Evolutionary conservation across 2,329 filamentous ascomycete genomes (phyloP).

Genomic region (Peltaster fructicola): DNA sequence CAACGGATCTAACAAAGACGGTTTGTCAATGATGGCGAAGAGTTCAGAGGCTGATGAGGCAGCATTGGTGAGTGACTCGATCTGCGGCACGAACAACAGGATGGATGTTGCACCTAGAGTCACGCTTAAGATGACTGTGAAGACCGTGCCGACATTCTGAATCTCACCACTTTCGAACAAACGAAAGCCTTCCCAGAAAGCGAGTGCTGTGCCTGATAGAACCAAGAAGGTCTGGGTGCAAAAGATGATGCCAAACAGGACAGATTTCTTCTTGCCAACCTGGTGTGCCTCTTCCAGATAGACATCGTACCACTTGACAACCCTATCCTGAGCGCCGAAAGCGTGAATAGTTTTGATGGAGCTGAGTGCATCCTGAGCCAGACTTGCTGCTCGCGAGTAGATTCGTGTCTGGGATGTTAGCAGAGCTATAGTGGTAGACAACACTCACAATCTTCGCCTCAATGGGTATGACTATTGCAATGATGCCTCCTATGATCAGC

Average conservation of each 20-base stretch:
- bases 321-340: constrained; percentile 29
- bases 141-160: constrained; percentile 17
- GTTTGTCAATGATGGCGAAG: constrained; percentile 24
- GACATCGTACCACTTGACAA: constrained; percentile 27
- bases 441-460: constrained; percentile 19
- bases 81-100: constrained; percentile 23
- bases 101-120: constrained; percentile 23
- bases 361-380: constrained; percentile 34
- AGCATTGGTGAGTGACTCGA: constrained; percentile 25
- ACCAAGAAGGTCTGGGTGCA: constrained; percentile 26
- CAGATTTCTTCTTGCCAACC: constrained; percentile 28
- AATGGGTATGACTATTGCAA: constrained; percentile 20
- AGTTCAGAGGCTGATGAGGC: constrained; percentile 25
- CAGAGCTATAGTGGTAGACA: no score
- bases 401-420: no score
- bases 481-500: constrained; percentile 14
- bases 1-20: constrained; percentile 23
- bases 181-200: constrained; percentile 28
- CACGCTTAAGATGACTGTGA: constrained; percentile 16
- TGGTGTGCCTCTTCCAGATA: constrained; percentile 25
- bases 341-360: constrained; percentile 33
- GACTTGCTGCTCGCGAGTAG: constrained; percentile 26
- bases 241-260: constrained; percentile 26
- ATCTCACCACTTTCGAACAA: constrained; percentile 19
- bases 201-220: constrained; percentile 22